phyloP scores from a whole-genome alignment of 1,139 yeast species.

The Geotrichum klebahnii region DNA sequence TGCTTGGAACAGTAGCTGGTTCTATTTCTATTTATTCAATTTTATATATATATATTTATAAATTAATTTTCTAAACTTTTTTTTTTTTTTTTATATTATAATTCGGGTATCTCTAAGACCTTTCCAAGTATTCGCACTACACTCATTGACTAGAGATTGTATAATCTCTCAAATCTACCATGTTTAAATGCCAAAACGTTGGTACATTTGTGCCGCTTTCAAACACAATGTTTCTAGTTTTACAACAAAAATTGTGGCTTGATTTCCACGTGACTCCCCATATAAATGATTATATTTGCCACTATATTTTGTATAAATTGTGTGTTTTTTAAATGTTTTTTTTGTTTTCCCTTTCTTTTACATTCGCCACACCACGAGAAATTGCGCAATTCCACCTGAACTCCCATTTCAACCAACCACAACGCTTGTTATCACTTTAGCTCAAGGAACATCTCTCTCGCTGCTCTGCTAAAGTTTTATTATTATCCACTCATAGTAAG shows the following conservation, averaged over 20 bases:
- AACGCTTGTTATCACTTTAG: not conserved
- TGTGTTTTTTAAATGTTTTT: too few relatives aligned
- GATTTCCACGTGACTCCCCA: not conserved
- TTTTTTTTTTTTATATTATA: not conserved
- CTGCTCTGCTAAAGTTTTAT: not conserved
- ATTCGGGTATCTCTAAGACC: too few relatives aligned
- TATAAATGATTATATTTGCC: not conserved
- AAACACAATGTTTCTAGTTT: too few relatives aligned
- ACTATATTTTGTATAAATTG: too few relatives aligned
- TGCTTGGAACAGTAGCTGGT: too few relatives aligned
- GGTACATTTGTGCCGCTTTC: too few relatives aligned
- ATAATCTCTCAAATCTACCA: too few relatives aligned
- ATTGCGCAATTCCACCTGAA: slow-evolving; percentile 20
- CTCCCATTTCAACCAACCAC: slow-evolving; percentile 7
- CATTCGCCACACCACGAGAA: slow-evolving; percentile 16
- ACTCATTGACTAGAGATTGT: too few relatives aligned
- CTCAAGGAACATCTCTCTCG: not conserved
- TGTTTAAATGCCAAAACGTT: too few relatives aligned
- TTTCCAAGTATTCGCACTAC: too few relatives aligned
- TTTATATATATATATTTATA: too few relatives aligned
- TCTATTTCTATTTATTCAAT: too few relatives aligned
- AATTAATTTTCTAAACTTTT: not conserved
- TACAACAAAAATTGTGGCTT: not conserved
- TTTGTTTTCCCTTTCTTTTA: not conserved
- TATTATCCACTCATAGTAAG: not conserved